Percentiles rank a stretch among this genome's conserved stretches.
Evolutionary conservation across 208 protist genomes (phyloP).

Genomic region (Leishmania aethiopica): DNA sequence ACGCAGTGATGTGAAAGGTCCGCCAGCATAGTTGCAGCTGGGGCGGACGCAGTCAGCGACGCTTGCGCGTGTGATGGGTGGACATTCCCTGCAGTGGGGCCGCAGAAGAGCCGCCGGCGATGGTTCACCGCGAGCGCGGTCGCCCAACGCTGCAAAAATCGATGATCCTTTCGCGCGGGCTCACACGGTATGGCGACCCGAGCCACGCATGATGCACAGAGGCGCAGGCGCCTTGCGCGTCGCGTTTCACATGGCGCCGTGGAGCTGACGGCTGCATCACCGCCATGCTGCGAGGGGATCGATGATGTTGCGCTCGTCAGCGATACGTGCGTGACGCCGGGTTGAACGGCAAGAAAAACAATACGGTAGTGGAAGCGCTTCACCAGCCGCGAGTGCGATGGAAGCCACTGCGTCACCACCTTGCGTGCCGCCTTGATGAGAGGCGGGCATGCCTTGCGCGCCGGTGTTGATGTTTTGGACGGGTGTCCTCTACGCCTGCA

Average conservation of each 20-base stretch:
- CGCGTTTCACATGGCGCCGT: not conserved
- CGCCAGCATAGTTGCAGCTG: conserved; percentile 23
- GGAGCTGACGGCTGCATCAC: not conserved
- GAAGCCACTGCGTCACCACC: conserved; percentile 47
- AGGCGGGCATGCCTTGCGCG: not conserved
- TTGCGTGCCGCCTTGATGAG: not conserved
- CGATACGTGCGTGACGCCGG: not conserved
- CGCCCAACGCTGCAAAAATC: conserved; percentile 69
- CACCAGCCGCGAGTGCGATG: conserved; percentile 49
- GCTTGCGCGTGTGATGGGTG: not conserved
- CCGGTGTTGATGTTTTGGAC: not conserved
- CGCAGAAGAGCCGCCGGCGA: not conserved
- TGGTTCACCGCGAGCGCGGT: conserved; percentile 12
- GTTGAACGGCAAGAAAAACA: conserved; percentile 18
- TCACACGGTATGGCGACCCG: conserved; percentile 9
- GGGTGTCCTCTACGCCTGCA: not conserved
- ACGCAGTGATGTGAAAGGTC: conserved; percentile 55
- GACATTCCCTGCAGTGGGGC: not conserved
- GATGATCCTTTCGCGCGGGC: conserved; percentile 53
- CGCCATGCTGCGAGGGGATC: not conserved
- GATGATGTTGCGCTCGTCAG: not conserved
- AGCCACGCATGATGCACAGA: not conserved
- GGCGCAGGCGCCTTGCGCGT: not conserved
- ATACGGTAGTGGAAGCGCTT: conserved; percentile 46
- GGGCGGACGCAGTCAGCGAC: not conserved